These are phyloP conservation scores for Chrysanthemum makinoi DNA, from an alignment of 129 eudicot species.

Conservation along the genomic window DNA sequence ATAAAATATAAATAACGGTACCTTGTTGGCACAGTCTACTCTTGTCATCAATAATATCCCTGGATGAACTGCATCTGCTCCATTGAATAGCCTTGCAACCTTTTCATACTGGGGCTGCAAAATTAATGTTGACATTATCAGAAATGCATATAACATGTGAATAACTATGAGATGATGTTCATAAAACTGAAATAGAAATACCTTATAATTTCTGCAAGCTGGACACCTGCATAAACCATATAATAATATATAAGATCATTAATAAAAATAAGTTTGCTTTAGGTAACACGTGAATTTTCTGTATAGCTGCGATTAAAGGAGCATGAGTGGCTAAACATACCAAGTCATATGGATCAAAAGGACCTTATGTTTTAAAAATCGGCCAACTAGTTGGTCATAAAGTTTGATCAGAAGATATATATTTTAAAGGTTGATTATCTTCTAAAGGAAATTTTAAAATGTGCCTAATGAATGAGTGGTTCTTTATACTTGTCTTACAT, in stretches of 20 bases:
- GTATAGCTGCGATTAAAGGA: neutral
- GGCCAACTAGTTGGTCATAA: too few relatives aligned
- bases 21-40: conserved; percentile 82
- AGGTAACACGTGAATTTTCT: neutral
- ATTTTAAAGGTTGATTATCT: too few relatives aligned
- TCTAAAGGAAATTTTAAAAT: too few relatives aligned
- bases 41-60: conserved; percentile 71
- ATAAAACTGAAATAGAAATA: conserved; percentile 21
- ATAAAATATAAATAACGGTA: conserved; percentile 22
- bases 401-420: too few relatives aligned
- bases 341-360: too few relatives aligned
- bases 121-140: conserved; percentile 12
- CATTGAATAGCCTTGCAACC: conserved; percentile 81
- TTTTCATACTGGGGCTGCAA: conserved; percentile 88
- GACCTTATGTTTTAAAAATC: too few relatives aligned
- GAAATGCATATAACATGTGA: conserved; percentile 8
- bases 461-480: too few relatives aligned
- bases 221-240: conserved; percentile 70
- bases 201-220: conserved; percentile 93
- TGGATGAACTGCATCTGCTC: conserved; percentile 77
- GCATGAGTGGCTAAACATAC: too few relatives aligned
- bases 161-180: neutral
- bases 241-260: neutral
- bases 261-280: too few relatives aligned
- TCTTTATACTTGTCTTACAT: too few relatives aligned